Evolutionary conservation across 163 green algal genomes (phyloP), one percentile per base, ranked within the genome.

Genomic region (Coccomyxa subellipsoidea): DNA sequence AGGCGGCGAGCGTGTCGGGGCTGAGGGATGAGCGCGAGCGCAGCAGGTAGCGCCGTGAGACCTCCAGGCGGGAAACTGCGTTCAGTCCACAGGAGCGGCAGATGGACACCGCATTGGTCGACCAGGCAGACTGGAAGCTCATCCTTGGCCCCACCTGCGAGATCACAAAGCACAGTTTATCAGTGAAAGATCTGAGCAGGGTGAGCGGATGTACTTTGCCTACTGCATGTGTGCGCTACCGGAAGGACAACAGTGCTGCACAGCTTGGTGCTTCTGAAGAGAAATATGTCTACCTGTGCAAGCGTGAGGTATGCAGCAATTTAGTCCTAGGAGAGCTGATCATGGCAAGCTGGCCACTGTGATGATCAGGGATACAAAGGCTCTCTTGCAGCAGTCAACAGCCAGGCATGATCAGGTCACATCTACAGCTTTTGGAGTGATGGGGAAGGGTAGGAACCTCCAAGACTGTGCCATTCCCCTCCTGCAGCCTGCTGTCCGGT

Each of bases 121-220:
- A 97, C 90, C 94, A 99, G 37, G 97, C 97, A 21, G 97, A 98
- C 39, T 88, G 92, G 90, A 99, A 99, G 88, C 86, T 96, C 89
- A 96, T 93, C 81, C 97, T 92, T 1, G 97, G 97, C 6, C 97
- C 97, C 34, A 99, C 95, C 88, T 98, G 84, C 80, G 59, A n/a
- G 29, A n/a, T n/a, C n/a, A n/a, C n/a, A n/a, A n/a, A n/a, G n/a
- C 4, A 73, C 59, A 72, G 59, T 15, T 72, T 53, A 69, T 32
- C 27, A 69, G 25, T n/a, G n/a, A n/a, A n/a, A n/a, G n/a, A n/a
- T n/a, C n/a, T n/a, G n/a, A n/a, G 47, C 34, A 32, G 38, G 38
- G 7, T 32, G 10, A 69, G 4, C 36, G 38, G 29, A 25, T 38
- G 36, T n/a, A n/a, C n/a, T n/a, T n/a, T n/a, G n/a, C n/a, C n/a